A percentile compares a stretch with the other conserved stretches of the same genome.
phyloP scores from a whole-genome alignment of 1,139 yeast species.

The Scheffersomyces illinoinensis region DNA sequence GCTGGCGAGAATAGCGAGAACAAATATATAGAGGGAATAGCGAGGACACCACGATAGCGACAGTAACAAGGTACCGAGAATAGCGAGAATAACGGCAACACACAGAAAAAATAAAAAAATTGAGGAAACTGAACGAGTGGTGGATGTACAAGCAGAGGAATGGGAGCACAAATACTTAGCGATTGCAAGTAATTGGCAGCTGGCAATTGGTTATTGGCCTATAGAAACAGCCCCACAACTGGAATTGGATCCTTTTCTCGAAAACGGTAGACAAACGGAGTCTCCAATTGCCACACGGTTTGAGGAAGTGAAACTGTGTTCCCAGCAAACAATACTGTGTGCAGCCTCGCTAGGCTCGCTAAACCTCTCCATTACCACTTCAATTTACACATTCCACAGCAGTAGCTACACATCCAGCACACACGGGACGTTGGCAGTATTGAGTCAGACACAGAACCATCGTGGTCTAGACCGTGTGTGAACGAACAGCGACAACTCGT shows the following conservation, averaged over 20 bases:
- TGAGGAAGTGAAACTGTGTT: neutral
- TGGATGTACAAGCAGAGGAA: no score
- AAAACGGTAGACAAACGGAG: no score
- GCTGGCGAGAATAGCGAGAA: neutral
- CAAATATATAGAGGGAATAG: neutral
- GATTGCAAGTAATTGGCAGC: no score
- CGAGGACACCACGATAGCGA: neutral
- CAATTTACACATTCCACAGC: neutral
- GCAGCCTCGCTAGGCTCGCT: neutral
- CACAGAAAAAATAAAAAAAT: neutral
- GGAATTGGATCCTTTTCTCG: no score
- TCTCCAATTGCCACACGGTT: neutral
- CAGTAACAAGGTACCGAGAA: neutral
- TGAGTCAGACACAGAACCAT: neutral
- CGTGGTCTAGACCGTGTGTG: neutral
- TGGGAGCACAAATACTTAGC: neutral
- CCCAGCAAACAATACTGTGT: neutral
- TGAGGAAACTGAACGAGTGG: neutral
- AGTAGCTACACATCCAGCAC: neutral
- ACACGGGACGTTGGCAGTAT: neutral
- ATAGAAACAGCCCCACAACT: no score
- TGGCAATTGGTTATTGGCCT: no score
- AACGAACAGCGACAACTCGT: neutral
- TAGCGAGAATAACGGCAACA: neutral
- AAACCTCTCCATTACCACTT: neutral